These are phyloP conservation scores for Micromonas commoda DNA, from an alignment of 139 green algal genomes.

Conservation along the genomic window DNA sequence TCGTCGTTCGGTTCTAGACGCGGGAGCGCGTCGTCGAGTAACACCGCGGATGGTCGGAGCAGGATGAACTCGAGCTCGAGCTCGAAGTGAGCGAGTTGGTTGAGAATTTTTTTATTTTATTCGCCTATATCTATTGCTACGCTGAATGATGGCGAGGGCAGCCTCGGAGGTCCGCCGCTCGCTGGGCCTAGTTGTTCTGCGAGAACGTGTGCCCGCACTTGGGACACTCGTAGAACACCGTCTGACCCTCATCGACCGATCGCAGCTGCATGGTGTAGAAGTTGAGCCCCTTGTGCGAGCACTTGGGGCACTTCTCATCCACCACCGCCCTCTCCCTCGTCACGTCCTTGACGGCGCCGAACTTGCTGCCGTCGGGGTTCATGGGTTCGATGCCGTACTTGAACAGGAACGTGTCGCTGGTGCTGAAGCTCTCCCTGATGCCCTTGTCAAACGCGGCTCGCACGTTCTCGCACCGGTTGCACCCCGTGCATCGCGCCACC, in stretches of 20 bases:
- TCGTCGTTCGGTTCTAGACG: too few relatives aligned
- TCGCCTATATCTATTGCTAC: neutral
- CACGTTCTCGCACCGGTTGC: neutral
- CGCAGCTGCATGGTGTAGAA: conserved; percentile 57
- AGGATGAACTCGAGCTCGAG: too few relatives aligned
- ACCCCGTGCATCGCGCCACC: neutral
- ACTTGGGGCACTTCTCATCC: conserved; percentile 50
- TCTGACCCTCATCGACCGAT: conserved; percentile 53
- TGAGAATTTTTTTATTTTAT: too few relatives aligned
- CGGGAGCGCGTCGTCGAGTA: too few relatives aligned
- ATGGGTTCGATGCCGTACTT: conserved; percentile 25
- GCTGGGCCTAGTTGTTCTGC: conserved; percentile 27
- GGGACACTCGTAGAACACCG: conserved; percentile 54
- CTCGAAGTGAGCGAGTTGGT: too few relatives aligned
- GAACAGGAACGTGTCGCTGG: neutral
- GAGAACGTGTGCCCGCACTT: conserved; percentile 43
- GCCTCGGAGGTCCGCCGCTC: too few relatives aligned
- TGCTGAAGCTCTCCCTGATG: neutral
- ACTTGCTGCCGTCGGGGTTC: conserved; percentile 13
- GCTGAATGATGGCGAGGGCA: too few relatives aligned
- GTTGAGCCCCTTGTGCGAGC: conserved; percentile 43
- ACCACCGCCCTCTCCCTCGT: conserved; percentile 30
- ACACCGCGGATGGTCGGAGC: too few relatives aligned
- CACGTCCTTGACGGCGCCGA: neutral
- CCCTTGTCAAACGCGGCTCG: neutral